Percentiles rank a stretch among this genome's conserved stretches.
phyloP scores from a whole-genome alignment of 768 basidiomycete species.

The Tephrocybe sp. region DNA sequence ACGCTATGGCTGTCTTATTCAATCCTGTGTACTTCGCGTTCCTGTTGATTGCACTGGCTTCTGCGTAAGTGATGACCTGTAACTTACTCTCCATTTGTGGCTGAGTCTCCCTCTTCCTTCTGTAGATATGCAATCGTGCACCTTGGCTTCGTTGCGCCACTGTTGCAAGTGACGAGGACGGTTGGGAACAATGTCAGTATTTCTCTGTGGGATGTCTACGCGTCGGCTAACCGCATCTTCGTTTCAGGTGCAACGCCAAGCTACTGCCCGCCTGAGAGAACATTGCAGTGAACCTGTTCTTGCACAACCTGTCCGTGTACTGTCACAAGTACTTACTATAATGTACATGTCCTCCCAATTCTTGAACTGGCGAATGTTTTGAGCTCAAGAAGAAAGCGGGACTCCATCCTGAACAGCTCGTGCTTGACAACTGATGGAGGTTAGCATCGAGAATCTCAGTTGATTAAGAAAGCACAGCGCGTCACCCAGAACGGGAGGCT shows the following conservation, averaged over 20 bases:
- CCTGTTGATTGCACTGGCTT: slow-evolving; percentile 58
- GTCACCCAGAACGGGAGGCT: too few relatives aligned
- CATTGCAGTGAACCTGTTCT: slow-evolving; percentile 51
- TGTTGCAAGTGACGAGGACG: slow-evolving; percentile 63
- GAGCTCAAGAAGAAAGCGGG: too few relatives aligned
- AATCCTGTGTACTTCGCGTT: slow-evolving; percentile 92
- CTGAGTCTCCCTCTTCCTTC: not conserved
- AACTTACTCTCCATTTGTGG: not conserved
- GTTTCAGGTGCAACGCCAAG: slow-evolving; percentile 59
- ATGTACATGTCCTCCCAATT: too few relatives aligned
- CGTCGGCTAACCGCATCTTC: not conserved
- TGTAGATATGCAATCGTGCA: slow-evolving; percentile 63
- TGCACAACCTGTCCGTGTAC: slow-evolving; percentile 33
- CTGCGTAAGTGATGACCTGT: slow-evolving; percentile 62
- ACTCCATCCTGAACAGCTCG: too few relatives aligned
- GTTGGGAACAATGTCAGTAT: slow-evolving; percentile 67
- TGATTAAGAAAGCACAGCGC: too few relatives aligned
- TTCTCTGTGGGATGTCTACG: slow-evolving; percentile 20
- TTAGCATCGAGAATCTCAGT: too few relatives aligned
- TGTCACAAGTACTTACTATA: too few relatives aligned
- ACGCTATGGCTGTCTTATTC: slow-evolving; percentile 94
- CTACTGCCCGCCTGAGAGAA: slow-evolving; percentile 51
- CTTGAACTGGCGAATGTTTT: too few relatives aligned
- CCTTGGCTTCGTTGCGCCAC: slow-evolving; percentile 72
- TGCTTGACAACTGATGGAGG: too few relatives aligned